phyloP scores from a whole-genome alignment of 148 eudicot genomes.

The Rhododendron griersonianum region DNA sequence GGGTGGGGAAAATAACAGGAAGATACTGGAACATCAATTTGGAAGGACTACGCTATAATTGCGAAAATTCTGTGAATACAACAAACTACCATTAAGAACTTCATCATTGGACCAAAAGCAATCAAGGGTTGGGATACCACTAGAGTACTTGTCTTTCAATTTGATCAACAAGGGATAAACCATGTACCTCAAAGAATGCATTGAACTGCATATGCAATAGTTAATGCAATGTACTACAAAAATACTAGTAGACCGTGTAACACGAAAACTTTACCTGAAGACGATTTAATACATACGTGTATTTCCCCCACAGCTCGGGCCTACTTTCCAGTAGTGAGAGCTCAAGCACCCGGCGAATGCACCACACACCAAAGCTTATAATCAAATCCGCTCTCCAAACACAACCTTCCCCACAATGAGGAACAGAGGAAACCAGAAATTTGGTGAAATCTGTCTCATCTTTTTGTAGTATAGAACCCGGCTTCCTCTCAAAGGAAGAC shows the following conservation, averaged over 20 bases:
- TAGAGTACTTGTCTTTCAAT: neutral
- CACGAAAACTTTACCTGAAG: conserved; percentile 68
- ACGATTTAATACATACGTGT: conserved; percentile 91
- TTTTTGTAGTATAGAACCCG: conserved; percentile 21
- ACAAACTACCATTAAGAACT: neutral
- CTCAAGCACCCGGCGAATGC: conserved; percentile 80
- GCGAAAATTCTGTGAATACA: neutral
- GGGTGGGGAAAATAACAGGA: neutral
- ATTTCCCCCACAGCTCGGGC: conserved; percentile 98
- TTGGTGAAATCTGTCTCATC: conserved; percentile 37
- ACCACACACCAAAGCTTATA: conserved; percentile 92
- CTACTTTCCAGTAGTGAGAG: conserved; percentile 98
- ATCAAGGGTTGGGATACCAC: neutral
- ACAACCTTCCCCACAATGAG: conserved; percentile 91
- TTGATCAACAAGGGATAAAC: neutral
- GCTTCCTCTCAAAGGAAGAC: conserved; percentile 35
- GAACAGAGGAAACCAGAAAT: conserved; percentile 51
- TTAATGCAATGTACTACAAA: neutral
- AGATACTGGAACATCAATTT: neutral
- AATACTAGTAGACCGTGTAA: neutral
- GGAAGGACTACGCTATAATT: neutral
- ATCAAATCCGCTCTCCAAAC: conserved; percentile 74
- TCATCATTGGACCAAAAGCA: neutral
- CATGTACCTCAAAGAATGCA: neutral
- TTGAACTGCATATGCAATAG: neutral